A percentile compares a stretch with the other conserved stretches of the same genome.
Conservation (phyloP, 331 rosid species). For the Acacia pycnantha region DNA sequence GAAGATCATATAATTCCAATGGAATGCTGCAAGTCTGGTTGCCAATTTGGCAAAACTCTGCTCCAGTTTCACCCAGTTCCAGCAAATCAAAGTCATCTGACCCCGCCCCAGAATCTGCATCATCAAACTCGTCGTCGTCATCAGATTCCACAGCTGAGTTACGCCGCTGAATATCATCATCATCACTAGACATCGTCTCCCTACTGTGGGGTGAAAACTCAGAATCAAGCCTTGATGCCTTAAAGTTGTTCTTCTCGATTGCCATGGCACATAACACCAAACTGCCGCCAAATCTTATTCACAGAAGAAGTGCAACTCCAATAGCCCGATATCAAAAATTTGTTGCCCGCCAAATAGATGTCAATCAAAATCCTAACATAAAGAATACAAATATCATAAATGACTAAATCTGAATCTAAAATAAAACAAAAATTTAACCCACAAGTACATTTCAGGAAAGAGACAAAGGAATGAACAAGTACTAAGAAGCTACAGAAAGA, state of each 20-base stretch:
- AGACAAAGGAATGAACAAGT: not conserved
- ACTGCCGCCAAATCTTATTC: constrained; percentile 37
- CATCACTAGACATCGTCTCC: constrained; percentile 89
- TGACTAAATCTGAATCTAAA: constrained; percentile 18
- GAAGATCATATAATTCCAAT: constrained; percentile 80
- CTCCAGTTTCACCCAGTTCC: constrained; percentile 93
- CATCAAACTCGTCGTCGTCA: constrained; percentile 88
- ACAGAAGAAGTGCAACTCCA: constrained; percentile 19
- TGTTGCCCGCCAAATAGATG: constrained; percentile 37
- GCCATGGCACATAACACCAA: constrained; percentile 76
- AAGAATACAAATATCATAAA: constrained; percentile 17
- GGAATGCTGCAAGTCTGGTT: constrained; percentile 94
- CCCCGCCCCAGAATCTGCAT: constrained; percentile 98
- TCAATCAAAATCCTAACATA: constrained; percentile 60
- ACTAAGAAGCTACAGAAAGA: not conserved
- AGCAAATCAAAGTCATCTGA: constrained; percentile 97
- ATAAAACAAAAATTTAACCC: not conserved
- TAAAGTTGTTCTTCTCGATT: constrained; percentile 93
- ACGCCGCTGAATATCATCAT: constrained; percentile 76
- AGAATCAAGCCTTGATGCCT: constrained; percentile 81
- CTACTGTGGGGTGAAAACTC: constrained; percentile 80
- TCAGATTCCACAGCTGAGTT: constrained; percentile 77
- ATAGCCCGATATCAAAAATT: constrained; percentile 24
- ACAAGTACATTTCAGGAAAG: constrained; percentile 19
- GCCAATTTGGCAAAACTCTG: constrained; percentile 94